Evolutionary conservation across 495 filamentous ascomycete species (phyloP).

Genomic region (Zalerion maritima): DNA sequence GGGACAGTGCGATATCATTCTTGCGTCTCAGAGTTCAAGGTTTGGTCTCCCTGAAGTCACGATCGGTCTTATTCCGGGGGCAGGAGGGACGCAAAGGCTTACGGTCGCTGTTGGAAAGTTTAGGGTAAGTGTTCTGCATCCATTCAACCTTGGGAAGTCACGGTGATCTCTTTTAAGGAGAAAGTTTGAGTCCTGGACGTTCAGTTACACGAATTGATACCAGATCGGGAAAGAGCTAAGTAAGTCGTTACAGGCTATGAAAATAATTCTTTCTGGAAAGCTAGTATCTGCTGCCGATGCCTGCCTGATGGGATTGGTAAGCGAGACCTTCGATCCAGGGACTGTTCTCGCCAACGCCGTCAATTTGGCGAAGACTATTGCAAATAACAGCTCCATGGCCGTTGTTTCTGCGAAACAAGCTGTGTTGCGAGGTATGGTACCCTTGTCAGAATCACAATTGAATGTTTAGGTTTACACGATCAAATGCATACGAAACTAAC

Average conservation of each 20-base stretch:
- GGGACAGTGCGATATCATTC: conserved; percentile 27
- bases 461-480: neutral
- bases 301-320: conserved; percentile 2
- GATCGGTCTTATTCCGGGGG: conserved; percentile 28
- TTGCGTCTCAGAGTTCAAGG: conserved; percentile 14
- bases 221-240: too few relatives aligned
- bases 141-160: too few relatives aligned
- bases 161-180: too few relatives aligned
- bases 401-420: conserved; percentile 6
- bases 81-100: conserved; percentile 28
- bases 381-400: conserved; percentile 2
- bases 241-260: conserved; percentile 7
- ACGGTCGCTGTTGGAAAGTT: conserved; percentile 24
- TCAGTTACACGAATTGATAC: too few relatives aligned
- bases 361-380: conserved; percentile 2
- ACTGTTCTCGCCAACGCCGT: conserved; percentile 4
- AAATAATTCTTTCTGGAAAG: conserved; percentile 4
- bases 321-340: conserved; percentile 4
- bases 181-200: too few relatives aligned
- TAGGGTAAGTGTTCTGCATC: conserved; percentile 13
- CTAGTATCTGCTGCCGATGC: conserved; percentile 4
- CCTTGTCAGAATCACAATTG: neutral
- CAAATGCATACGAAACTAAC: conserved; percentile 1
- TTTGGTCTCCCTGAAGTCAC: conserved; percentile 31
- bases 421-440: conserved; percentile 3